Conservation (phyloP, 225 moss, liverwort and hornwort species). For the Straminergon stramineum region DNA sequence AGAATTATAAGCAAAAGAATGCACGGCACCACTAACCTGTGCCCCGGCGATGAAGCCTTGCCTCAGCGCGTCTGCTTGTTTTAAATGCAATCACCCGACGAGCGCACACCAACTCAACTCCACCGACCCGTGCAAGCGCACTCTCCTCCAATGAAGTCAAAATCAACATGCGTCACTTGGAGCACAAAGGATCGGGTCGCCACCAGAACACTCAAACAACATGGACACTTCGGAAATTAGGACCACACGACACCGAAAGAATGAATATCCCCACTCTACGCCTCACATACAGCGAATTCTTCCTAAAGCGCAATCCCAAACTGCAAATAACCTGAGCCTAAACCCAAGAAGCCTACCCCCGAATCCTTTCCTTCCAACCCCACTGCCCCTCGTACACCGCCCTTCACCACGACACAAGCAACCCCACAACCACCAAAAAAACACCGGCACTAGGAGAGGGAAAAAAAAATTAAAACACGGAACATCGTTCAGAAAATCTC, state of each 20-base stretch:
- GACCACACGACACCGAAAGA: neutral
- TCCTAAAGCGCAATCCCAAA: no score
- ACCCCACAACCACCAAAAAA: neutral
- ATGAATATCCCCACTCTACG: neutral
- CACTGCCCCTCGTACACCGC: no score
- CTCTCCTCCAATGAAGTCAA: neutral
- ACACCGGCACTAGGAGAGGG: neutral
- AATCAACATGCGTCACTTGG: neutral
- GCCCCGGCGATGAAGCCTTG: constrained; percentile 4
- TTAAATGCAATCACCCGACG: neutral
- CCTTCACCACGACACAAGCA: neutral
- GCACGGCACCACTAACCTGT: constrained; percentile 12
- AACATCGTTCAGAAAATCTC: neutral
- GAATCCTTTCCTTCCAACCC: neutral
- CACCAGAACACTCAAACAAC: neutral
- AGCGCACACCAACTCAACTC: neutral
- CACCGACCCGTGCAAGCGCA: neutral
- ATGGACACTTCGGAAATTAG: constrained; percentile 10
- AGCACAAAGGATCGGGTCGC: neutral
- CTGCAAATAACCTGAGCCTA: no score
- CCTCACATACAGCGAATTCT: neutral
- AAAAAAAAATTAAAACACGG: neutral
- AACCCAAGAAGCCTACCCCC: neutral
- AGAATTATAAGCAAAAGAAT: neutral
- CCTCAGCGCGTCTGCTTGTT: constrained; percentile 8